Evolutionary conservation across 2,329 filamentous ascomycete genomes (phyloP).

Genomic region (Leptographium flavum): DNA sequence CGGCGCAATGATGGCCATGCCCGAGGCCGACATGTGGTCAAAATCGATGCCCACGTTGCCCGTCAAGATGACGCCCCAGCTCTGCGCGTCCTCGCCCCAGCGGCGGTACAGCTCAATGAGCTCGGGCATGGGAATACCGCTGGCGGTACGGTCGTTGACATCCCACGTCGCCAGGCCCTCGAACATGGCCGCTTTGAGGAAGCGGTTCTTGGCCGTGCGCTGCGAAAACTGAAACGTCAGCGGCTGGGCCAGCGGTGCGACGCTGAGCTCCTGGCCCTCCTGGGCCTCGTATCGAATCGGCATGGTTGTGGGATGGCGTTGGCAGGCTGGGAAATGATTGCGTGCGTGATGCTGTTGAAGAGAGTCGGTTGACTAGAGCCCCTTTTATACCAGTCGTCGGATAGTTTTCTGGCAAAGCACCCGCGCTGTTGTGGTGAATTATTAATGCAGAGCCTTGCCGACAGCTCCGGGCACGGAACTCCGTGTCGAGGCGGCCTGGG

Average conservation of each 20-base stretch:
- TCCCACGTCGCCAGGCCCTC: slow-evolving; percentile 50
- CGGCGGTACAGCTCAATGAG: slow-evolving; percentile 40
- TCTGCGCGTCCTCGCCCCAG: slow-evolving; percentile 35
- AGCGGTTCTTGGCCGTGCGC: slow-evolving; percentile 46
- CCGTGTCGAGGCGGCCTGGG: no score
- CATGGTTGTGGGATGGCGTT: neutral
- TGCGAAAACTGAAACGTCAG: slow-evolving; percentile 36
- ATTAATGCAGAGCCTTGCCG: no score
- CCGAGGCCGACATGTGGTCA: slow-evolving; percentile 39
- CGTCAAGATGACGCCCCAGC: slow-evolving; percentile 17
- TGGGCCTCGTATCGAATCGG: neutral
- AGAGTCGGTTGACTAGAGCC: no score
- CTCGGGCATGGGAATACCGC: slow-evolving; percentile 26
- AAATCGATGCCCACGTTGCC: slow-evolving; percentile 37
- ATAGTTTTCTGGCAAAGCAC: no score
- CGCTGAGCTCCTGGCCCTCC: neutral
- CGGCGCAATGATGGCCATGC: slow-evolving; percentile 44
- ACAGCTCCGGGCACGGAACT: no score
- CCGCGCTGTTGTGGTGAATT: no score
- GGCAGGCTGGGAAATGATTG: no score
- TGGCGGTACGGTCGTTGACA: slow-evolving; percentile 30
- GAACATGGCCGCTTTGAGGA: slow-evolving; percentile 54
- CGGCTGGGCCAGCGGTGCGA: slow-evolving; percentile 25
- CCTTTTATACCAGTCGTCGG: no score
- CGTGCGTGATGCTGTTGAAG: no score